Base-by-base conservation (phyloP, 768 basidiomycete genomes). In the Russula dissimulans region DNA sequence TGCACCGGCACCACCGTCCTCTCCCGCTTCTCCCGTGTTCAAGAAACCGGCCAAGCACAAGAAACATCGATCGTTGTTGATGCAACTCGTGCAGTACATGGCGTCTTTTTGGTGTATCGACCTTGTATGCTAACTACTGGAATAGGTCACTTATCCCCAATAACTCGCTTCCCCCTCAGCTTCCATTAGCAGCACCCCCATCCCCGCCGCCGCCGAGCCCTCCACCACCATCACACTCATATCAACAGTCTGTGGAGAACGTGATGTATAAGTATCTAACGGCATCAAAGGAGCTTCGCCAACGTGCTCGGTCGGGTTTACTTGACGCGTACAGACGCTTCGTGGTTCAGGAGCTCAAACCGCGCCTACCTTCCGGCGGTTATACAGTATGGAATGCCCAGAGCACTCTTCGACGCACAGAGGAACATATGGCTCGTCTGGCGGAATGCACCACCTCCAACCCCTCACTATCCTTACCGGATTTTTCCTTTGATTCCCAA, bases 51-150 rank as follows among this genome's bases (percentile, higher is more conserved):
- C 73, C 44, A 80, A 79, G 63, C 85, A 88, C 65, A 87, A 85
- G 73, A 86, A 82, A 65, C 83, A 86, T 65, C 78, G 83, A 46
- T 89, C 88, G 15, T 69, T 89, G 60, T 74, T 88, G 50, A 86
- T 84, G 79, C 79, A 84, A 7, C 73, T 90, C 43, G 81, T 89
- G 50, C 60, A 61, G 60, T 79, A 83, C 78, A 85, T 73, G 54
- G 78, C 60, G 63, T 66, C 56, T 58, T 17, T 51, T 48, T 15
- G 18, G 14, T 2, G 2, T n/a, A 17, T 29, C 47, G n/a, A 3
- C 42, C 34, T 36, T 29, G 34, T 29, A 38, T 39, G 36, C 47
- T 49, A 42, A 61, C 56, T 8, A 10, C 56, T 65, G 59, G 54
- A 59, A 29, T 55, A 67, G 61, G 26, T 64, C 63, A 8, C 56